Evolutionary conservation across 352 stramenopile species (phyloP), one percentile per base, ranked within the genome.

Genomic region (Aphanomyces euteiches): DNA sequence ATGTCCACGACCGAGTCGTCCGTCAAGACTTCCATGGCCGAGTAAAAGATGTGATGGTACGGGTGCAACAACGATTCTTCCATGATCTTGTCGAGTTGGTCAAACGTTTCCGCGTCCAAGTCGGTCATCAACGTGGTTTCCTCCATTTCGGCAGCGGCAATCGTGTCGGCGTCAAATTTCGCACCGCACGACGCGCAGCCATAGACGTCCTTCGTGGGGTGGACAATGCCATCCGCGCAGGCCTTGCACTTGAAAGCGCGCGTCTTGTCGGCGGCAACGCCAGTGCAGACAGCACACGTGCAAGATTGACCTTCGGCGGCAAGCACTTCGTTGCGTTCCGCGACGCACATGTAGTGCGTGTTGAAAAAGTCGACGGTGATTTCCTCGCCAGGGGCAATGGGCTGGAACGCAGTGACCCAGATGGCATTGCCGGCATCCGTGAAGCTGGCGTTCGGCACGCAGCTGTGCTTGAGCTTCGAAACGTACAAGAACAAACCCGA

Each of bases 321-420:
- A 41, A 92, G 75, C 57, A 79, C 82, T 34, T 75, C 73, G 59
- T 85, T 77, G 7, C 84, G 81, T 73, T 92, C 84, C 0, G 75
- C 75, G 10, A 80, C 89, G 7, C 81, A 82, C 2, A 83, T 80
- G 75, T 90, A 92, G 69, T 90, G 90, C 65, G 89, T 90, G 69
- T 90, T 89, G 66, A 82, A 83, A 61, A 90, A 90, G 75, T 92
- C 84, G 66, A 92, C 90, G 19, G 84, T 90, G 37, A 92, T 74
- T 48, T 83, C 77, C 63, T 90, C 78, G 60, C 83, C 80, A 7
- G 75, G 75, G 12, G 74, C 78, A n/a, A 92, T 86, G 37, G 78
- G 76, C 17, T 82, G 78, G 72, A 90, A 88, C 54, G 84, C 83
- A 3, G 82, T 90, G 81, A 92, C 87, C 82, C 80, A 90, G 28